Conservation (phyloP, 371 early-diverging fungal species). For the Rhizopus arrhizus region DNA sequence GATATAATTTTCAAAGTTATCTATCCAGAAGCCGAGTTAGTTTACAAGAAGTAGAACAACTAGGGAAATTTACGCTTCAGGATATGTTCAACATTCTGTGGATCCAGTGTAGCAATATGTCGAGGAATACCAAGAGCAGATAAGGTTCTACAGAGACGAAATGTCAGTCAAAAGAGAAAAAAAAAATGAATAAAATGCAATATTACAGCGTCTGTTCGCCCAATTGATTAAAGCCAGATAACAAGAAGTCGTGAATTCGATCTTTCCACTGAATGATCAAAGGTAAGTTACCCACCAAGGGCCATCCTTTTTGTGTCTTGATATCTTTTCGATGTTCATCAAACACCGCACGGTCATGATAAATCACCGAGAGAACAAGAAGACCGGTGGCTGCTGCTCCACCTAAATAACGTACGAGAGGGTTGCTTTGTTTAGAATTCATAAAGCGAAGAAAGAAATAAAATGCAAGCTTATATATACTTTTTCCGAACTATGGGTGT, state of each 20-base stretch:
- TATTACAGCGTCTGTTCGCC: slow-evolving; percentile 35
- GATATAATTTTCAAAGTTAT: slow-evolving; percentile 36
- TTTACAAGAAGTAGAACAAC: not conserved
- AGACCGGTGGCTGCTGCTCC: slow-evolving; percentile 33
- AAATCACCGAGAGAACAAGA: slow-evolving; percentile 23
- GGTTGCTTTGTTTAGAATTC: slow-evolving; percentile 5
- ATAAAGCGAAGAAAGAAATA: slow-evolving; percentile 6
- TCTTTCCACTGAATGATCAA: slow-evolving; percentile 13
- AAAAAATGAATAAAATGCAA: not conserved
- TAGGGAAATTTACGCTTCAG: slow-evolving; percentile 26
- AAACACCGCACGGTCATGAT: slow-evolving; percentile 33
- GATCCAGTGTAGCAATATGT: slow-evolving; percentile 28
- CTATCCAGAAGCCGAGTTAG: slow-evolving; percentile 5
- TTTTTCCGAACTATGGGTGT: too few relatives aligned
- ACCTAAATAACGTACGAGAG: slow-evolving; percentile 23
- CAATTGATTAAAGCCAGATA: slow-evolving; percentile 11
- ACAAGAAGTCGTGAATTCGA: slow-evolving; percentile 25
- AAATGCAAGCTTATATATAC: not conserved
- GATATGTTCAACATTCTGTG: slow-evolving; percentile 35
- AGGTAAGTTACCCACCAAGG: slow-evolving; percentile 29
- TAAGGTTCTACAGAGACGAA: slow-evolving; percentile 17
- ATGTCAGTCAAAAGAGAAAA: too few relatives aligned
- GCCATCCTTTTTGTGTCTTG: slow-evolving; percentile 20
- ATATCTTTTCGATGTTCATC: slow-evolving; percentile 24
- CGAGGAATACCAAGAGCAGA: slow-evolving; percentile 31